Evolutionary conservation across 208 protist genomes (phyloP), one percentile per base, ranked within the genome.

Genomic region (Strigomonas culicis): DNA sequence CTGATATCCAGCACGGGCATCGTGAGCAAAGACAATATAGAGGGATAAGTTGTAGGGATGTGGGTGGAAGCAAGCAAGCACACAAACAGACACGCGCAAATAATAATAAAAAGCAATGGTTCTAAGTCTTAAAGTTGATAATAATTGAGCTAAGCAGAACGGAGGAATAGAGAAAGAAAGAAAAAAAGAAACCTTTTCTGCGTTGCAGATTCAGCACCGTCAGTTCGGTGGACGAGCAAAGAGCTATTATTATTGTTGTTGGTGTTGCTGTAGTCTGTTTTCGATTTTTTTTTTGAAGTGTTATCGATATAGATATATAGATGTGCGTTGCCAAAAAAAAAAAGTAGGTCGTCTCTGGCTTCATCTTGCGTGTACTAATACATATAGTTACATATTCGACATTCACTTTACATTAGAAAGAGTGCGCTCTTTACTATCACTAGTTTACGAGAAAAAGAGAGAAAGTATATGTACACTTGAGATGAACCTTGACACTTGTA

Each of bases 1-100:
- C 56, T 71, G 21, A 86, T 74, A 27, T 82, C 74, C 4, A 86
- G 41, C 0, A 72, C 71, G 0, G 76, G 73, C 76, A 82, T 86
- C 15, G 15, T 15, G 21, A 62, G 53, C 31, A 39, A 57, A 66
- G 10, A 52, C 19, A 41, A 28, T 62, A 52, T 41, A 46, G 13
- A 50, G 32, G 7, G 25, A 27, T 58, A 21, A 75, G 39, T 53
- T 56, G 10, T 36, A 65, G 53, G 39, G n/a, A 72, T 56, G 46
- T 30, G 49, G n/a, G 30, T 17, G 56, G 17, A 24, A 27, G 28
- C 32, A 28, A 60, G 44, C 0, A 57, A 11, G 21, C 34, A 50
- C 50, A 24, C 25, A 22, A 22, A 25, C 7, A 21, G 17, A 34
- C 34, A 15, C 32, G 24, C 21, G 27, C 10, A 57, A 22, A 41